Conservation (phyloP, 495 filamentous ascomycete genomes). For the Penicillium silybi region DNA sequence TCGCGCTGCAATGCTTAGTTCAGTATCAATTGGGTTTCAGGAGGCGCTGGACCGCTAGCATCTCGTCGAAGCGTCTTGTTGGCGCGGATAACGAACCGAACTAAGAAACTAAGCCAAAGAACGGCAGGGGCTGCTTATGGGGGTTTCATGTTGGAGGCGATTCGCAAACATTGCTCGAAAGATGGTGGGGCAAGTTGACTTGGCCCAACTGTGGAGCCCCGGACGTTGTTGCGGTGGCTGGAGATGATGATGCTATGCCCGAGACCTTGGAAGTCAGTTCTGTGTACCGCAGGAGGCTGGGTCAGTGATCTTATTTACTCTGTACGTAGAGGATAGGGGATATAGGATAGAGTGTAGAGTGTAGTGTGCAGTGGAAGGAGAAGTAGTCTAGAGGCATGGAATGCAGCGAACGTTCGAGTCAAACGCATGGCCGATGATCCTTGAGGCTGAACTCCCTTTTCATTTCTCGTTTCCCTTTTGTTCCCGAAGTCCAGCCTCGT, state of each 20-base stretch:
- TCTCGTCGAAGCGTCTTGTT: not conserved
- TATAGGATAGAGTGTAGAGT: too few relatives aligned
- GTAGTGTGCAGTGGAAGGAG: not conserved
- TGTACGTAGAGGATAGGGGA: too few relatives aligned
- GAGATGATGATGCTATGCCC: slow-evolving; percentile 16
- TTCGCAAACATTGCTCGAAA: not conserved
- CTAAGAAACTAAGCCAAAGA: too few relatives aligned
- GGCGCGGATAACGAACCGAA: not conserved
- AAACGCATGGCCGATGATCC: not conserved
- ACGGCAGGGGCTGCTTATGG: not conserved
- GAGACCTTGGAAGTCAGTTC: slow-evolving; percentile 9
- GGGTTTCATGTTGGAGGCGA: not conserved
- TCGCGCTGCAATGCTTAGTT: not conserved
- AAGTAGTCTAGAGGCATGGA: not conserved
- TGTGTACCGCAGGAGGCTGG: too few relatives aligned
- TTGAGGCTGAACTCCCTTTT: slow-evolving; percentile 6
- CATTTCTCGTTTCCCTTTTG: not conserved
- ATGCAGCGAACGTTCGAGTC: not conserved
- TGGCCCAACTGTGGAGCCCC: slow-evolving; percentile 10
- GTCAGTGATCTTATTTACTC: too few relatives aligned
- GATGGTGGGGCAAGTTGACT: not conserved
- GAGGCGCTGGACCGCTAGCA: not conserved
- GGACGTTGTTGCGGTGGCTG: slow-evolving; percentile 3
- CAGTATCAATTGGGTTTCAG: slow-evolving; percentile 1
- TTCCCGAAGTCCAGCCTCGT: not conserved